Conservation (phyloP, 2,329 filamentous ascomycete genomes). For the Aspergillus alliaceus region DNA sequence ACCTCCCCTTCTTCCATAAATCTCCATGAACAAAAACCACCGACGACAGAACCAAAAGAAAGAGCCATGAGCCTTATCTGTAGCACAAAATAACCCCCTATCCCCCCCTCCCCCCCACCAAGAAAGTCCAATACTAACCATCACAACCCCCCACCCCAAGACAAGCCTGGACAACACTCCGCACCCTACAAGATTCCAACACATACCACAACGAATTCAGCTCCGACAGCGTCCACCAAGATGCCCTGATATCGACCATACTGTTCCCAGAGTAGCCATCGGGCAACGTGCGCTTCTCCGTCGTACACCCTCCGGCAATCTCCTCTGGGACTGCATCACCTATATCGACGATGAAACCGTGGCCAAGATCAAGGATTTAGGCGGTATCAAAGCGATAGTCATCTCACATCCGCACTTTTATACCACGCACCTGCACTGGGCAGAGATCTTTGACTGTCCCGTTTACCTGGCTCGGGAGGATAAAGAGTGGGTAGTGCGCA, state of each 20-base stretch:
- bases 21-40: not conserved
- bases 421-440: constrained; percentile 74
- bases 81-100: too few relatives aligned
- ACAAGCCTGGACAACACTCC: constrained; percentile 32
- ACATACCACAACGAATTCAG: constrained; percentile 25
- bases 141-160: not conserved
- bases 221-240: constrained; percentile 12
- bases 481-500: constrained; percentile 59
- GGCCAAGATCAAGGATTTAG: constrained; percentile 55
- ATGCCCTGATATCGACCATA: constrained; percentile 27
- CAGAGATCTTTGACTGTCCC: constrained; percentile 64
- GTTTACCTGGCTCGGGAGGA: constrained; percentile 70
- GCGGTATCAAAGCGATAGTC: constrained; percentile 69
- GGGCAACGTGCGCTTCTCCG: constrained; percentile 73
- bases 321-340: constrained; percentile 78
- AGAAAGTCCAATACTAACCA: not conserved
- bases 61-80: too few relatives aligned
- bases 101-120: too few relatives aligned
- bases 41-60: not conserved
- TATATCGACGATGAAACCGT: constrained; percentile 67
- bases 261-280: constrained; percentile 64
- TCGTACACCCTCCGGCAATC: constrained; percentile 64
- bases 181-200: constrained; percentile 19
- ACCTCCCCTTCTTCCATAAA: not conserved
- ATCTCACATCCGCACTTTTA: constrained; percentile 84